Percentiles rank a stretch among this genome's conserved stretches.
phyloP scores from a whole-genome alignment of 768 basidiomycete genomes.

The Cystofilobasidium ferigula region DNA sequence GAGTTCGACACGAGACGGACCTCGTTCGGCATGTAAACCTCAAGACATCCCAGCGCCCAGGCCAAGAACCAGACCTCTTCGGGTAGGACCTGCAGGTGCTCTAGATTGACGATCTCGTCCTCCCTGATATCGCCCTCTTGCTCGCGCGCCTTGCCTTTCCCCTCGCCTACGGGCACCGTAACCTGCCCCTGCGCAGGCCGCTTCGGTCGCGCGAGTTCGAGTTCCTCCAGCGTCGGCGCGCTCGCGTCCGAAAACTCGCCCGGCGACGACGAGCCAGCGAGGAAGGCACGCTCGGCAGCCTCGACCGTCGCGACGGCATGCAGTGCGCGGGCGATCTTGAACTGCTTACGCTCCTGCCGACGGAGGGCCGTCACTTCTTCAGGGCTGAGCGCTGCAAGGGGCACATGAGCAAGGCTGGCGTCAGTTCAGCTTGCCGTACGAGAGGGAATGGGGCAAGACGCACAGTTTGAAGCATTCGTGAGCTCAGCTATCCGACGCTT shows the following conservation, averaged over 20 bases:
- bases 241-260: neutral
- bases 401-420: neutral
- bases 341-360: constrained; percentile 74
- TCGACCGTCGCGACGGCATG: constrained; percentile 51
- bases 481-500: constrained; percentile 62
- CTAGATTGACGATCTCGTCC: constrained; percentile 46
- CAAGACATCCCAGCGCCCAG: constrained; percentile 74
- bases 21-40: constrained; percentile 38
- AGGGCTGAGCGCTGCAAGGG: constrained; percentile 55
- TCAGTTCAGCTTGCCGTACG: neutral
- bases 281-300: constrained; percentile 44
- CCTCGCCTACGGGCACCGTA: neutral
- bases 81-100: constrained; percentile 81
- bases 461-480: constrained; percentile 51
- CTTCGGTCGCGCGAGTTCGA: constrained; percentile 5
- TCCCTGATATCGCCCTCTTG: constrained; percentile 47
- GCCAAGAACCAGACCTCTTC: constrained; percentile 80
- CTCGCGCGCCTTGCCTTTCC: constrained; percentile 10
- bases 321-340: constrained; percentile 80
- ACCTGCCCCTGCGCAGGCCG: constrained; percentile 14
- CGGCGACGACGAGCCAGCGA: constrained; percentile 14
- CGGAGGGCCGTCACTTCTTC: constrained; percentile 86
- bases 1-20: neutral
- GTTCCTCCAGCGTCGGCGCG: neutral
- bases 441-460: neutral